Evolutionary conservation across 2,329 filamentous ascomycete genomes (phyloP).

Genomic region (Fusarium pseudonygamai): DNA sequence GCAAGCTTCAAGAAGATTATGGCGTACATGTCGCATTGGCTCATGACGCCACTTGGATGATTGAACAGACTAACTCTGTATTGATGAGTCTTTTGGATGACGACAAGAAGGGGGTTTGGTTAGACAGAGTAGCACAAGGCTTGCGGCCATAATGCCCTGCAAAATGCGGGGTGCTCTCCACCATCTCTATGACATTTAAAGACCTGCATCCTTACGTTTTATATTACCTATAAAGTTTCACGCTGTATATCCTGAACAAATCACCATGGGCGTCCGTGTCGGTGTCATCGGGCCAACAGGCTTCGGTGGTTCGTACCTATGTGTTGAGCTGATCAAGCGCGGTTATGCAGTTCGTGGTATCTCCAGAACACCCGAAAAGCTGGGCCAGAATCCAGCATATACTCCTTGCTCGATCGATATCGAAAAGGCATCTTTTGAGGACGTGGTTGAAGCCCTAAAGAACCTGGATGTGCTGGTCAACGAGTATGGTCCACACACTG

Average conservation of each 20-base stretch:
- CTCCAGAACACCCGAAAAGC: neutral
- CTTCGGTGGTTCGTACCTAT: neutral
- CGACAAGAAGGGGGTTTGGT: neutral
- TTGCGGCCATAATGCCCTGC: neutral
- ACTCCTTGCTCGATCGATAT: neutral
- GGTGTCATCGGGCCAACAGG: neutral
- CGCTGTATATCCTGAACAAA: neutral
- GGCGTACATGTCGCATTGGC: neutral
- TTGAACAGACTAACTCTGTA: neutral
- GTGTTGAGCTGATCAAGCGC: neutral
- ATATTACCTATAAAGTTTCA: neutral
- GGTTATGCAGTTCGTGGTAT: neutral
- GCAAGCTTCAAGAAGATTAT: neutral
- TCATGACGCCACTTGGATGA: neutral
- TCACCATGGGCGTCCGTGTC: neutral
- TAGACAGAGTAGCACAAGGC: neutral
- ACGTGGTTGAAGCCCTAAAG: neutral
- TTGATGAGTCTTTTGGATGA: neutral
- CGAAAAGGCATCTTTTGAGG: neutral
- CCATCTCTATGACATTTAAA: neutral
- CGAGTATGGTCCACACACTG: neutral
- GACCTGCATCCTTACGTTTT: neutral
- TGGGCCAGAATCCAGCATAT: neutral
- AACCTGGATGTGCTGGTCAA: neutral
- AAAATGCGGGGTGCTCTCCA: neutral